Evolutionary conservation across 163 green algal species (phyloP).

Genomic region (Scenedesmus sp.): DNA sequence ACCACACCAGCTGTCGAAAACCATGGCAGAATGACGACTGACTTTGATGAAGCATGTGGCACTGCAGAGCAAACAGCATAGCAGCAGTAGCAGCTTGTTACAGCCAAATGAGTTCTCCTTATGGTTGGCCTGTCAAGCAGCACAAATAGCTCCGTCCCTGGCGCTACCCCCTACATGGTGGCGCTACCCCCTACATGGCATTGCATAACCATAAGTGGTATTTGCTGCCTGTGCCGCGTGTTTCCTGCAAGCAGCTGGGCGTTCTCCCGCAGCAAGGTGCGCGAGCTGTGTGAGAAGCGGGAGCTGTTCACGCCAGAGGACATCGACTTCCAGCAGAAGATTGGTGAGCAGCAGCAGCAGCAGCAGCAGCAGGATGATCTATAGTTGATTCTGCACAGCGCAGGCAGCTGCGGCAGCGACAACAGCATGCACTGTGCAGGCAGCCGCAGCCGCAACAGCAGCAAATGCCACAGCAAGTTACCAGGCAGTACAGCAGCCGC

Average conservation of each 20-base stretch:
- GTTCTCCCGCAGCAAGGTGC: conserved; percentile 44
- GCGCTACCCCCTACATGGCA: too few species aligned
- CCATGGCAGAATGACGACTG: neutral
- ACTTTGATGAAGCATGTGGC: neutral
- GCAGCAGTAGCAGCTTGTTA: neutral
- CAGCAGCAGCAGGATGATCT: neutral
- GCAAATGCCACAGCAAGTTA: neutral
- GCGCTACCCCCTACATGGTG: too few species aligned
- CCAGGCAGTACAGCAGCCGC: too few species aligned
- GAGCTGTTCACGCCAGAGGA: conserved; percentile 66
- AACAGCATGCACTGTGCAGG: neutral
- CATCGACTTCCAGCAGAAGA: conserved; percentile 93
- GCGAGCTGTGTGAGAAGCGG: conserved; percentile 37
- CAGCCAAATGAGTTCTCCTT: neutral
- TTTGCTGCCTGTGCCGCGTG: neutral
- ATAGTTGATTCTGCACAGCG: too few species aligned
- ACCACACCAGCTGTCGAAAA: neutral
- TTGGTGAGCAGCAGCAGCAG: conserved; percentile 54
- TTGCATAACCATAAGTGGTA: neutral
- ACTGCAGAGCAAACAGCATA: neutral
- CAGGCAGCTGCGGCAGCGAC: neutral
- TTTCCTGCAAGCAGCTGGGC: conserved; percentile 7
- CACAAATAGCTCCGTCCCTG: too few species aligned
- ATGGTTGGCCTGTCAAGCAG: too few species aligned
- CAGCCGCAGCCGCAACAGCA: too few species aligned